Base-by-base conservation (phyloP, 2,329 filamentous ascomycete genomes). In the Fusarium sp. region DNA sequence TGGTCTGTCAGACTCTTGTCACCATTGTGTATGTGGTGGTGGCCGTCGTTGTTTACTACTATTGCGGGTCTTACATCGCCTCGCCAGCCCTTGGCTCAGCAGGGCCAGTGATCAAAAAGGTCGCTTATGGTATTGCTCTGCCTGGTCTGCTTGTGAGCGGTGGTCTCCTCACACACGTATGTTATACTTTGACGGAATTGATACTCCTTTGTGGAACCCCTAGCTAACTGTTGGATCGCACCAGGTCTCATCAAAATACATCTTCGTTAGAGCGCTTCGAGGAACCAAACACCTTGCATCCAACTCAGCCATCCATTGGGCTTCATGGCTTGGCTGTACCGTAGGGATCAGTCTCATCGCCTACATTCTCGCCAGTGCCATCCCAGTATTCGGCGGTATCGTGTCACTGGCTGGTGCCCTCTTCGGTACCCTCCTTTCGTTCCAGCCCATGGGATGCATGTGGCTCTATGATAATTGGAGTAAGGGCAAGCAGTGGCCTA, bases 1-100 rank as follows among this genome's bases (percentile, higher is more conserved):
- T 42, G 38, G 38, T 42, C 38, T 42, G 38, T 3, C 38, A 42
- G n/a, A 42, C 38, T 42, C 38, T 42, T 42, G 38, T 42, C n/a
- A 42, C 38, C 10, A 42, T 42, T 20, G 38, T 42, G 6, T 42
- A 42, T 42, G 38, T 42, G 3, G 38, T 42, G 5, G 38, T 42
- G 10, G 38, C 38, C 6, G 38, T 42, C 6, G n/a, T 42, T 6
- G 38, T 42, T 11, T 42, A 42, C 6, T 42, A 42, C n/a, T 42
- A 42, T 20, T 42, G 38, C 10, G 38, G 38, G 20, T 42, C 38
- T 0, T 42, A 42, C 38, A 42, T 42, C 6, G 38, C 38, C n/a
- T 42, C 38, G 6, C 38, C 38, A 20, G 38, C 38, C 5, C 38
- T 42, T 20, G 38, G 38, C 10, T 20, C 38, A 0, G 38, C 38